Base-by-base conservation (phyloP, 345 rosid species). In the Gossypium raimondii region DNA sequence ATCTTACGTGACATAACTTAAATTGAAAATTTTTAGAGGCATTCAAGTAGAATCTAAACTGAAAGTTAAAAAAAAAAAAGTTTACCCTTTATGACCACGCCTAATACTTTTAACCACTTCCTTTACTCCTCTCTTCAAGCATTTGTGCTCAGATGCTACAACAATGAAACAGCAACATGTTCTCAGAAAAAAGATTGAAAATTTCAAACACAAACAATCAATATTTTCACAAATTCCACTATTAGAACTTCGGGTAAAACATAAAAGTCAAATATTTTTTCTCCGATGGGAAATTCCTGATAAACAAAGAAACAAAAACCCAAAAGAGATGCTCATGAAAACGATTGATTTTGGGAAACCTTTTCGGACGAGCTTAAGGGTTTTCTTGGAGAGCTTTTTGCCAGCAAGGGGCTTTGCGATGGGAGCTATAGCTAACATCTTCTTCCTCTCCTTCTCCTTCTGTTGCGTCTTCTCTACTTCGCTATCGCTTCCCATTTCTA, bases 41-140 rank as follows among this genome's bases (percentile, higher is more conserved):
- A 20, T 11, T 10, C 6, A 58, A 1, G 2, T 11, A 59, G 64
- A 24, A 59, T 59, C 64, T 12, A 24, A 25, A 59, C 12, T n/a
- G 59, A n/a, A 55, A 55, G 18, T 9, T 14, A 0, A 9, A 59
- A 2, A 24, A 63, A 67, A 66, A 20, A 29, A 16, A 52, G 73
- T 85, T 76, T 59, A 93, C 98, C 99, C 99, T 86, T 91, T 93
- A 24, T 90, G 85, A 27, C 96, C 93, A 3, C 98, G 92, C 48
- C 98, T 81, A 18, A 95, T 93, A 70, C 97, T 93, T 77, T 93
- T 91, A 17, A 95, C 98, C 5, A 95, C 99, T 86, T 95, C 99
- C 79, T 95, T 95, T 43, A 95, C 99, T 10, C 99, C 99, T 83
- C 99, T 88, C 86, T 91, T 95, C 91, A 95, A 82, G 81, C 99